A percentile compares a stretch with the other conserved stretches of the same genome.
Conservation (phyloP, 805 yeast species). For the Ascoidea rubescens region DNA sequence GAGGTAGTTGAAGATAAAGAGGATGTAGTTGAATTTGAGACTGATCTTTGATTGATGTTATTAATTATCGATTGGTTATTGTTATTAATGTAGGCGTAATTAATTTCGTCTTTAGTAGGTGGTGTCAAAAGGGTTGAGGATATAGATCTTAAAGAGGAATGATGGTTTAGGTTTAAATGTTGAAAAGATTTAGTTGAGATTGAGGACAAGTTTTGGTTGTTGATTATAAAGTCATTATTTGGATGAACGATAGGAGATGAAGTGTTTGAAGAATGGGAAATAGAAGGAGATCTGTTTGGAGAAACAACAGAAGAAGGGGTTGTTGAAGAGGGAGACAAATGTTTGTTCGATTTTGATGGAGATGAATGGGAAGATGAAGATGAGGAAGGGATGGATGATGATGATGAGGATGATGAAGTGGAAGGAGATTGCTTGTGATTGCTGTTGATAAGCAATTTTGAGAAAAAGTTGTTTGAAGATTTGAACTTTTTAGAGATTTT, state of each 20-base stretch:
- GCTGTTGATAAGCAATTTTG: neutral
- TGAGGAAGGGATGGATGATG: neutral
- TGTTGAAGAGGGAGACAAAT: slow-evolving; percentile 1
- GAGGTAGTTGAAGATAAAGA: neutral
- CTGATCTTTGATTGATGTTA: neutral
- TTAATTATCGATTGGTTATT: neutral
- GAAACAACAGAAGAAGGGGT: too few relatives aligned
- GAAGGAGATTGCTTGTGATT: neutral
- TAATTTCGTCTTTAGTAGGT: too few relatives aligned
- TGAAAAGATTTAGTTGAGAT: neutral
- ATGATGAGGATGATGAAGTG: neutral
- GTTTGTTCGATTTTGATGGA: slow-evolving; percentile 5
- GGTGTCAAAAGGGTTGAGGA: neutral
- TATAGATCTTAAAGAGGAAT: neutral
- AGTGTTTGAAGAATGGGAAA: neutral
- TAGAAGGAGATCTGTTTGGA: too few relatives aligned
- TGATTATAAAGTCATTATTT: neutral
- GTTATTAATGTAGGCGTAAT: too few relatives aligned
- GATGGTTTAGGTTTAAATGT: neutral
- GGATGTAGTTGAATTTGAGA: neutral
- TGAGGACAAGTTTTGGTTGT: too few relatives aligned
- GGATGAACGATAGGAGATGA: neutral
- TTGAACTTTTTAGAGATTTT: slow-evolving; percentile 16
- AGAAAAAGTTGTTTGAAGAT: neutral
- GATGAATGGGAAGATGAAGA: slow-evolving; percentile 7